These are phyloP conservation scores for Kurtzmaniella natalensis DNA, from an alignment of 1,139 yeast species.

Conservation along the genomic window DNA sequence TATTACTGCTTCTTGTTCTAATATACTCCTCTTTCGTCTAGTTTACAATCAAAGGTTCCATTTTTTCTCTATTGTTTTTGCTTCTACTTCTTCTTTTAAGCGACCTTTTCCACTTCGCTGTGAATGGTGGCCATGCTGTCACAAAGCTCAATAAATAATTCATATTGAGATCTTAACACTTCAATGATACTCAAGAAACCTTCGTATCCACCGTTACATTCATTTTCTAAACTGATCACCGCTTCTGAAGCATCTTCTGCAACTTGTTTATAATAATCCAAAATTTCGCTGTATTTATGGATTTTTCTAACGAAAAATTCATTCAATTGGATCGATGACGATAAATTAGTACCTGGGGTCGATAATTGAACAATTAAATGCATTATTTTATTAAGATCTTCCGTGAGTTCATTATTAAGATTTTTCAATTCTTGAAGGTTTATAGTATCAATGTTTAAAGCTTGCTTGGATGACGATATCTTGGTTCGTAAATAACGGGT, in stretches of 20 bases:
- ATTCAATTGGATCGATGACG: conserved; percentile 48
- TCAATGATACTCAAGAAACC: conserved; percentile 54
- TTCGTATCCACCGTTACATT: conserved; percentile 43
- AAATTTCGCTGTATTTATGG: conserved; percentile 59
- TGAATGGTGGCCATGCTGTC: conserved; percentile 88
- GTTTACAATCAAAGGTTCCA: too few species aligned
- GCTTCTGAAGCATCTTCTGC: conserved; percentile 65
- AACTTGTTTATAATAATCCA: conserved; percentile 70
- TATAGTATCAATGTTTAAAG: conserved; percentile 44
- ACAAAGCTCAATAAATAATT: conserved; percentile 84
- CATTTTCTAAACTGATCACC: conserved; percentile 39
- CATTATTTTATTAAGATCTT: conserved; percentile 66
- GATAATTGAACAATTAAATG: conserved; percentile 62
- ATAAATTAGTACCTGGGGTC: conserved; percentile 62
- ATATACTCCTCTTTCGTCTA: background rate
- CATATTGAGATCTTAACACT: conserved; percentile 78
- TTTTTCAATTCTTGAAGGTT: conserved; percentile 33
- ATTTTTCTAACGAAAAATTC: conserved; percentile 52
- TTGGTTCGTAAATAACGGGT: conserved; percentile 66
- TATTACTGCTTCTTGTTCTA: background rate
- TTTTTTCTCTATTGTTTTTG: background rate
- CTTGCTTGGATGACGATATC: conserved; percentile 62
- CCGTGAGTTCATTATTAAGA: conserved; percentile 55
- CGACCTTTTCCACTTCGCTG: conserved; percentile 43
- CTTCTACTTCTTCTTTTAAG: conserved; percentile 10